Conservation (phyloP, 805 yeast species). For the Metahyphopichia silvanorum region DNA sequence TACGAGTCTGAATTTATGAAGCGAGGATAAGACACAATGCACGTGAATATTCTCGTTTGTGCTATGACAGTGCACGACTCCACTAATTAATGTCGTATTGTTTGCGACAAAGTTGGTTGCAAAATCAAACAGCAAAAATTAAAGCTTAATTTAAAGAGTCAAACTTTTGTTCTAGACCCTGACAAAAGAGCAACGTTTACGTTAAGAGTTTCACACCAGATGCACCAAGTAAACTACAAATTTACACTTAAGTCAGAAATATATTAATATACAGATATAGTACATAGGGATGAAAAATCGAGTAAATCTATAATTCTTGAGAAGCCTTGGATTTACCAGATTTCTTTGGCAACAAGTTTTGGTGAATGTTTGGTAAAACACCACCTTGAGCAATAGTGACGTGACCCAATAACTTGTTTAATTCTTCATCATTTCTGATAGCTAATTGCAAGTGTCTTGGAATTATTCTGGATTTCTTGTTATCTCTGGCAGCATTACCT, state of each 20-base stretch:
- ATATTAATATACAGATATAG: slow-evolving; percentile 11
- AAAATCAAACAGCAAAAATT: too few species aligned
- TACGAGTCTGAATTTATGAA: too few species aligned
- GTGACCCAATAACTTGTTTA: slow-evolving; percentile 48
- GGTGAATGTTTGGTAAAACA: slow-evolving; percentile 51
- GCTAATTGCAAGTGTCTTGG: slow-evolving; percentile 53
- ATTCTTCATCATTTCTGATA: slow-evolving; percentile 52
- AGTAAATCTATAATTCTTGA: slow-evolving; percentile 53
- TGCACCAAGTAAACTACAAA: too few species aligned
- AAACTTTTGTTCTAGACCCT: neutral
- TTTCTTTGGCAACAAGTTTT: slow-evolving; percentile 53
- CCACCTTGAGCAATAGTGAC: slow-evolving; percentile 53
- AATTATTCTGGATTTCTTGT: slow-evolving; percentile 49
- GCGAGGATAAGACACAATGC: too few species aligned
- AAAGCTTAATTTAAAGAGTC: neutral
- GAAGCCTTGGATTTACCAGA: slow-evolving; percentile 54
- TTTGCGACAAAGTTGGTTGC: too few species aligned
- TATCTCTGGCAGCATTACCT: slow-evolving; percentile 52
- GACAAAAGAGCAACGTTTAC: too few species aligned
- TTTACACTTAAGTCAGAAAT: neutral
- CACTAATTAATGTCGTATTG: too few species aligned
- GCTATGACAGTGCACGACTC: too few species aligned
- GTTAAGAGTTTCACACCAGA: too few species aligned
- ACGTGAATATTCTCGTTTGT: too few species aligned
- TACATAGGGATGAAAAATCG: slow-evolving; percentile 1